Conservation (phyloP, 306 rosid genomes). For the Corylus americana region DNA sequence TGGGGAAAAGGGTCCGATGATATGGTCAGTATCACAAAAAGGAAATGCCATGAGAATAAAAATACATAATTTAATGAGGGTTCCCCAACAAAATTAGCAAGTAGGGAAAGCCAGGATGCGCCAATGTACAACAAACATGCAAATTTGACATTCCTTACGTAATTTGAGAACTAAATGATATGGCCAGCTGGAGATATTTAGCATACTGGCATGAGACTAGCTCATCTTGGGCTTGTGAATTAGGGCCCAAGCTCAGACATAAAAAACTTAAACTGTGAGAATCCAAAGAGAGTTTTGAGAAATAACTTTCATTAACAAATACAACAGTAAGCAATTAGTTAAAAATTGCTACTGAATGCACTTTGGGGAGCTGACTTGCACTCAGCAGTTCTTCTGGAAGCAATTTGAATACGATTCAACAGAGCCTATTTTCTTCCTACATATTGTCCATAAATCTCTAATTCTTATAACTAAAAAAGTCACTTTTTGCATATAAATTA, state of each 20-base stretch:
- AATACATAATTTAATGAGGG: neutral
- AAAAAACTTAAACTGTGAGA: neutral
- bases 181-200: neutral
- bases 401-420: neutral
- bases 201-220: neutral
- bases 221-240: neutral
- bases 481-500: neutral
- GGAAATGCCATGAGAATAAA: neutral
- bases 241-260: neutral
- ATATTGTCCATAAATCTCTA: too few species aligned
- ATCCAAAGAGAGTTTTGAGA: neutral
- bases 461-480: neutral
- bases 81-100: neutral
- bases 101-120: neutral
- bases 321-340: neutral
- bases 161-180: neutral
- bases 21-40: slow-evolving; percentile 14
- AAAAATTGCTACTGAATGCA: neutral
- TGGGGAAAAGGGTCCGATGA: slow-evolving; percentile 3
- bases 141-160: neutral
- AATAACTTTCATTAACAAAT: neutral
- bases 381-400: neutral
- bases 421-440: neutral
- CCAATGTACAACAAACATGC: neutral
- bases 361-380: neutral